Conservation (phyloP, 768 basidiomycete genomes). For the Pleurotus giganteus region DNA sequence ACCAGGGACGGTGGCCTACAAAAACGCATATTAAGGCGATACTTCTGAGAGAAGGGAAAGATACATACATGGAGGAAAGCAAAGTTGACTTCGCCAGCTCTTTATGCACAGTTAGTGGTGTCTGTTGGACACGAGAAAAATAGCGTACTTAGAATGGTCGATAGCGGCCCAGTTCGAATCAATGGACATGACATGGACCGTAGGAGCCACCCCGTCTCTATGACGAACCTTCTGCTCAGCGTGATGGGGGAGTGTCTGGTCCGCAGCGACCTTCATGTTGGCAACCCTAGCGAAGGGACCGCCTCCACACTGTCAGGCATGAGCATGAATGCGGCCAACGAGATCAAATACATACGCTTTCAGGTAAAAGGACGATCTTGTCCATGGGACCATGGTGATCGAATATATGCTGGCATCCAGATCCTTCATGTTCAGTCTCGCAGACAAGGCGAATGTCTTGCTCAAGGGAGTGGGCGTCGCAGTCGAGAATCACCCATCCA, state of each 20-base stretch:
- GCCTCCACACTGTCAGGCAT: constrained; percentile 15
- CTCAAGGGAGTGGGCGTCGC: too few relatives aligned
- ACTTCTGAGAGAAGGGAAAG: background rate
- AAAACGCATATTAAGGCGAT: background rate
- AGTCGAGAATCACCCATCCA: too few relatives aligned
- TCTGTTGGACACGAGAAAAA: constrained; percentile 26
- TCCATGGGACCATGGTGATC: constrained; percentile 34
- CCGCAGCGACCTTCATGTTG: too few relatives aligned
- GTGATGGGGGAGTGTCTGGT: constrained; percentile 31
- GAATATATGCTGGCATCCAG: too few relatives aligned
- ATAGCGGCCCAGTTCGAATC: too few relatives aligned
- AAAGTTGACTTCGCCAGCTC: background rate
- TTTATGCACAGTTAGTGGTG: constrained; percentile 9
- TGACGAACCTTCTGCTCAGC: constrained; percentile 21
- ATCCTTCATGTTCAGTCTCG: too few relatives aligned
- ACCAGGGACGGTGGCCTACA: background rate
- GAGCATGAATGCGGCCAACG: constrained; percentile 17
- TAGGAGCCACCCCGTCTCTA: constrained; percentile 20
- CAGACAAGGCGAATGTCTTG: too few relatives aligned
- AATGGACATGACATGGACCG: constrained; percentile 31
- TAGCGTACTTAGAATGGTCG: too few relatives aligned
- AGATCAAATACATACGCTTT: constrained; percentile 34
- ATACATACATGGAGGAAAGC: background rate
- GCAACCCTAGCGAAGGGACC: constrained; percentile 27
- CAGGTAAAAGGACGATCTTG: constrained; percentile 53